These are phyloP conservation scores for Penicillium salamii DNA, from an alignment of 495 filamentous ascomycete genomes.

Conservation along the genomic window DNA sequence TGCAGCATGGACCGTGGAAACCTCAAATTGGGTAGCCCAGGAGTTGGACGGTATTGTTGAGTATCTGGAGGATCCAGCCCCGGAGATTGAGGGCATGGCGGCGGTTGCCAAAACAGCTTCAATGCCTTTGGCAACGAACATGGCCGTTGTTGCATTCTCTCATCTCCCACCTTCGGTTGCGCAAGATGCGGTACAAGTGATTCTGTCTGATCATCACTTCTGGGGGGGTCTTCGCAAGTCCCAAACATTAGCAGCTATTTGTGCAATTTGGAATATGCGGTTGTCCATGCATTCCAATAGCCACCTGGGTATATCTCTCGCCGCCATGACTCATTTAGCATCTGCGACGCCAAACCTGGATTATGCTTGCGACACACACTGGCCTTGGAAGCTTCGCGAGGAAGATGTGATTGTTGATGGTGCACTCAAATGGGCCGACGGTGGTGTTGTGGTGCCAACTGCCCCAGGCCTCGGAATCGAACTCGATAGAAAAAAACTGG, in stretches of 20 bases:
- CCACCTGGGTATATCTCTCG: conserved; percentile 1
- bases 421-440: neutral
- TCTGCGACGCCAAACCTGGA: conserved; percentile 3
- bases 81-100: conserved; percentile 2
- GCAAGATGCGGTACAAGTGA: conserved; percentile 1
- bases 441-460: neutral
- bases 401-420: conserved; percentile 6
- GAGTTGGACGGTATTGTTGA: conserved; percentile 3
- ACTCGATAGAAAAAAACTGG: conserved; percentile 2
- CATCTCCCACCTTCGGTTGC: neutral
- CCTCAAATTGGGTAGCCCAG: neutral
- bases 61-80: conserved; percentile 1
- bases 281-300: conserved; percentile 4
- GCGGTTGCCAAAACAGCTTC: conserved; percentile 1
- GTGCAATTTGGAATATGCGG: neutral
- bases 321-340: conserved; percentile 5
- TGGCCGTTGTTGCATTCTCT: conserved; percentile 2
- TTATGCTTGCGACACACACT: conserved; percentile 9
- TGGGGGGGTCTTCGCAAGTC: conserved; percentile 2
- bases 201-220: conserved; percentile 2
- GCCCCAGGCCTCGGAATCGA: conserved; percentile 1
- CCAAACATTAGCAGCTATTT: conserved; percentile 1
- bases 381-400: conserved; percentile 3
- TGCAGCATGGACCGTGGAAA: conserved; percentile 2
- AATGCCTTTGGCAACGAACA: conserved; percentile 5